Conservation (phyloP, 495 filamentous ascomycete genomes). For the Tuber calosporum region DNA sequence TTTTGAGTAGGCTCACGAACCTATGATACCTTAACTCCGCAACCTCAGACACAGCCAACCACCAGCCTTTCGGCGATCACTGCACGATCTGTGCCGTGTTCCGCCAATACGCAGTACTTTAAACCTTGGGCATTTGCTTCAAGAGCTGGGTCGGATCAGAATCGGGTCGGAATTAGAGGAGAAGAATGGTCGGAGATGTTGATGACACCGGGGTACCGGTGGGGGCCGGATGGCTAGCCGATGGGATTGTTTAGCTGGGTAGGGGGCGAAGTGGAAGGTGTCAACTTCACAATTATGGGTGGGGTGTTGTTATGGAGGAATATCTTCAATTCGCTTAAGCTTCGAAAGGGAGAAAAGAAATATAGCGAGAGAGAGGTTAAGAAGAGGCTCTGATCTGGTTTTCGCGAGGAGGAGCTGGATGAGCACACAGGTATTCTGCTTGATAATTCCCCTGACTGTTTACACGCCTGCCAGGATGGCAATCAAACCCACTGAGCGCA, state of each 20-base stretch:
- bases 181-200: not conserved
- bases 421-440: too few relatives aligned
- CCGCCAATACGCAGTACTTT: not conserved
- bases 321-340: not conserved
- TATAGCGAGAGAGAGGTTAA: not conserved
- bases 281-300: not conserved
- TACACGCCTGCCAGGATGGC: not conserved
- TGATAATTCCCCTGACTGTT: not conserved
- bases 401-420: not conserved
- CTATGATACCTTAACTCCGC: not conserved
- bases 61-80: not conserved
- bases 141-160: not conserved
- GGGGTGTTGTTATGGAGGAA: not conserved
- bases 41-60: not conserved
- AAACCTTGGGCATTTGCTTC: not conserved
- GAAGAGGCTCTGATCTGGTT: not conserved
- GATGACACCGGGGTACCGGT: not conserved
- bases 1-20: not conserved
- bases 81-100: too few relatives aligned
- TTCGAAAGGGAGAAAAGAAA: not conserved
- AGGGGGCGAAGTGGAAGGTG: not conserved
- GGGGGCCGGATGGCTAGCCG: not conserved
- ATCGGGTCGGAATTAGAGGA: not conserved
- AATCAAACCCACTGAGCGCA: not conserved
- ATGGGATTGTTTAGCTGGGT: not conserved